Conservation (phyloP, 345 rosid genomes). For the Odontarrhena argentea region DNA sequence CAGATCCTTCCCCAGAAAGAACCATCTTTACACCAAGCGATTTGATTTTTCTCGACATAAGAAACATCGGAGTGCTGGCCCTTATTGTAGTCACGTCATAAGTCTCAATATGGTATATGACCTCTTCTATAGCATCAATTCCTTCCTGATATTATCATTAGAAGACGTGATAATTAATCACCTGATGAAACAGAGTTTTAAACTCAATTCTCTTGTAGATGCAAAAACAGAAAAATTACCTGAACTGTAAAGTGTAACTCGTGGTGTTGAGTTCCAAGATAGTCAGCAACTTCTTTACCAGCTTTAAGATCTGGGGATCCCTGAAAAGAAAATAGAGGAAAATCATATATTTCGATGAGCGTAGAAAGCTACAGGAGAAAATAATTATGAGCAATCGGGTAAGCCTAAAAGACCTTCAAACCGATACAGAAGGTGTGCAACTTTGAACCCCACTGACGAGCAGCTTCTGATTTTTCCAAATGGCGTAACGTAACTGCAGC, state of each 20-base stretch:
- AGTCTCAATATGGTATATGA: slow-evolving; percentile 82
- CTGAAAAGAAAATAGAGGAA: slow-evolving; percentile 41
- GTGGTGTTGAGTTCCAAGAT: slow-evolving; percentile 76
- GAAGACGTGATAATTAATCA: slow-evolving; percentile 11
- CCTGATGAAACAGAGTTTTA: not conserved
- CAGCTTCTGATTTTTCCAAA: slow-evolving; percentile 62
- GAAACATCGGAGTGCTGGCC: slow-evolving; percentile 93
- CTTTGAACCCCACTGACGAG: slow-evolving; percentile 82
- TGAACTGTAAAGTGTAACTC: slow-evolving; percentile 81
- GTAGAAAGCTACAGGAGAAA: slow-evolving; percentile 14
- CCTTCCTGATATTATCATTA: slow-evolving; percentile 62
- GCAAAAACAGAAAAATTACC: slow-evolving; percentile 42
- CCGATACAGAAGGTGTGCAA: slow-evolving; percentile 78
- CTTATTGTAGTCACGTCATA: slow-evolving; percentile 84
- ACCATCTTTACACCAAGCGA: slow-evolving; percentile 93
- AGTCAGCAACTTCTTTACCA: slow-evolving; percentile 80
- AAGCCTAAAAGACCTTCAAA: slow-evolving; percentile 56
- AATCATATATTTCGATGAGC: slow-evolving; percentile 13
- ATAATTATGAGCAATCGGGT: not conserved
- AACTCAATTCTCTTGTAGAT: slow-evolving; percentile 7
- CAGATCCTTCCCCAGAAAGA: slow-evolving; percentile 88
- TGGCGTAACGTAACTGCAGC: slow-evolving; percentile 78
- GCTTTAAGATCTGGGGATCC: slow-evolving; percentile 83
- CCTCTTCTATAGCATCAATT: slow-evolving; percentile 84
- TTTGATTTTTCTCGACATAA: slow-evolving; percentile 86